These are phyloP conservation scores for Aspergillus novoparasiticus DNA, from an alignment of 2,329 filamentous ascomycete species.

Conservation along the genomic window DNA sequence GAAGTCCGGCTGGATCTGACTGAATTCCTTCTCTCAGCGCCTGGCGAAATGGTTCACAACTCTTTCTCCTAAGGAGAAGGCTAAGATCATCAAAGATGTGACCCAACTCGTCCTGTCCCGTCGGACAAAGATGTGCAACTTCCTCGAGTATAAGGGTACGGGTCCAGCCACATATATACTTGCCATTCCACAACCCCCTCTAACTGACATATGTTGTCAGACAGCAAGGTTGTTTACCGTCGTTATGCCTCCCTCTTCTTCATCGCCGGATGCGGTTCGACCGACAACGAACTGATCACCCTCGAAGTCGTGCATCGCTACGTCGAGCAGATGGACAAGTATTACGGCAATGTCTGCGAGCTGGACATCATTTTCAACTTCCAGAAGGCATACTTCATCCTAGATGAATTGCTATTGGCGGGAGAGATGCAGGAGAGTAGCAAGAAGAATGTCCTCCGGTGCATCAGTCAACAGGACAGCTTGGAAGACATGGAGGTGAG, in stretches of 20 bases:
- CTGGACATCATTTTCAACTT: slow-evolving; percentile 99
- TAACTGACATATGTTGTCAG: slow-evolving; percentile 50
- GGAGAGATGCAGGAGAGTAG: slow-evolving; percentile 98
- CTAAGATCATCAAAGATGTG: slow-evolving; percentile 99
- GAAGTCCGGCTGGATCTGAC: slow-evolving; percentile 27
- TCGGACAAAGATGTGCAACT: slow-evolving; percentile 99
- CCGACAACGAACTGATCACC: slow-evolving; percentile 96
- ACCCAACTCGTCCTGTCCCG: slow-evolving; percentile 94
- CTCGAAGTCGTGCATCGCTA: slow-evolving; percentile 99
- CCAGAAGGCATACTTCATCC: slow-evolving; percentile 98
- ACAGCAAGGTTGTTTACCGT: slow-evolving; percentile 98
- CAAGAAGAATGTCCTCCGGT: slow-evolving; percentile 97
- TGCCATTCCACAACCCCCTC: slow-evolving; percentile 1
- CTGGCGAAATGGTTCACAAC: slow-evolving; percentile 99
- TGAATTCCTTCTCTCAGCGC: slow-evolving; percentile 62
- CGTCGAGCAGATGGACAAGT: slow-evolving; percentile 99
- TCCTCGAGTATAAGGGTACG: slow-evolving; percentile 96
- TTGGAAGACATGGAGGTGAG: slow-evolving; percentile 99
- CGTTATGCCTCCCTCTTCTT: slow-evolving; percentile 99
- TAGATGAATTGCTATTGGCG: slow-evolving; percentile 91
- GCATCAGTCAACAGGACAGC: slow-evolving; percentile 95
- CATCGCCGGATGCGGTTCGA: slow-evolving; percentile 95
- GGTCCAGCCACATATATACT: slow-evolving; percentile 2
- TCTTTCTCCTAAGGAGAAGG: slow-evolving; percentile 95
- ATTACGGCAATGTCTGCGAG: slow-evolving; percentile 99